These are phyloP conservation scores for Triticum monococcum DNA, from an alignment of 176 grass and related monocot species.

Conservation along the genomic window DNA sequence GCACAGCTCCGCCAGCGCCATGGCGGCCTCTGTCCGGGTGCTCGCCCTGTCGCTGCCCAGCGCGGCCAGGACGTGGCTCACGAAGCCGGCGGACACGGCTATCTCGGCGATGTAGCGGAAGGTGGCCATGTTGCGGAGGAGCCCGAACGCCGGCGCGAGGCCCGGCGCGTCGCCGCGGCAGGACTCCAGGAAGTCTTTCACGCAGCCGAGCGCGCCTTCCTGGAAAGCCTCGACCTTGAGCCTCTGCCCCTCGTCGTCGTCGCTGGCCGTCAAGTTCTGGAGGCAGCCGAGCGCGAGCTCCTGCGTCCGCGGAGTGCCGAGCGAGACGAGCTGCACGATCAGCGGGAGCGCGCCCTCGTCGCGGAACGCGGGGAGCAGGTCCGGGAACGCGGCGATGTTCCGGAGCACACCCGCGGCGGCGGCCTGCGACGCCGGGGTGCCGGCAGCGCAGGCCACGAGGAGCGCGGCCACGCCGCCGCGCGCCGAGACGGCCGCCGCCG, in stretches of 20 bases:
- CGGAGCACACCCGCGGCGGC: conserved; percentile 58
- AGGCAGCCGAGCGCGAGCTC: conserved; percentile 70
- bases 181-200: conserved; percentile 65
- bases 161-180: conserved; percentile 33
- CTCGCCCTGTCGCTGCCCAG: conserved; percentile 37
- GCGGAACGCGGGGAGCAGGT: conserved; percentile 51
- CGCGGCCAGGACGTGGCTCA: conserved; percentile 41
- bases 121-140: conserved; percentile 61
- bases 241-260: conserved; percentile 51
- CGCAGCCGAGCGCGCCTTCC: conserved; percentile 60
- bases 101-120: conserved; percentile 85
- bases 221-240: conserved; percentile 75
- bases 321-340: conserved; percentile 54
- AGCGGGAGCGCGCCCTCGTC: conserved; percentile 56
- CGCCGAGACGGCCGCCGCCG: conserved; percentile 36
- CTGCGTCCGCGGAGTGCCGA: conserved; percentile 60
- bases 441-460: conserved; percentile 48
- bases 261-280: conserved; percentile 47
- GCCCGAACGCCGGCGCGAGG: conserved; percentile 56
- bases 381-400: conserved; percentile 54
- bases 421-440: conserved; percentile 67
- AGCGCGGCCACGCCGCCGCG: conserved; percentile 72
- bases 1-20: conserved; percentile 59
- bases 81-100: conserved; percentile 39
- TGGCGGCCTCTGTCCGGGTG: conserved; percentile 56